Percentiles rank a stretch among this genome's conserved stretches.
These are phyloP conservation scores for Geoglossum glabrum DNA, from an alignment of 495 filamentous ascomycete species.

Conservation along the genomic window DNA sequence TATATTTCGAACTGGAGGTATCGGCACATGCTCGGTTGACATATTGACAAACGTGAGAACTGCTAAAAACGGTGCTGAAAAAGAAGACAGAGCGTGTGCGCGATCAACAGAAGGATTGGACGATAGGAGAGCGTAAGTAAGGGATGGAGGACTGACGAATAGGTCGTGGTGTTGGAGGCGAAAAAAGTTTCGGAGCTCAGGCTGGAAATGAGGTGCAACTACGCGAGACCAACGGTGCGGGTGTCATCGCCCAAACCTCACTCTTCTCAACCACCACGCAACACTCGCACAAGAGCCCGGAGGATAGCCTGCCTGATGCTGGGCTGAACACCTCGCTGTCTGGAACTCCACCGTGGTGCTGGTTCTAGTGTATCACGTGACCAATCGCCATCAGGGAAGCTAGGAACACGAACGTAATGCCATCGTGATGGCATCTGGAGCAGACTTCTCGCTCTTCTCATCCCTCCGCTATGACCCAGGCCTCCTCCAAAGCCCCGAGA, in stretches of 20 bases:
- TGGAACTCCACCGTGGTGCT: too few species aligned
- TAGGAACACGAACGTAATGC: too few species aligned
- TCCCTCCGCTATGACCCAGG: slow-evolving; percentile 31
- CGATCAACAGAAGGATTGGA: neutral
- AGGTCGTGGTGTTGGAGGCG: neutral
- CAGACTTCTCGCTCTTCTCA: slow-evolving; percentile 41
- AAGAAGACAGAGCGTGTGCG: neutral
- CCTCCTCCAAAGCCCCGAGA: slow-evolving; percentile 14
- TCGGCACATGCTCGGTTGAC: neutral
- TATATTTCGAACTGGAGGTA: neutral
- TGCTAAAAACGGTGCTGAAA: neutral
- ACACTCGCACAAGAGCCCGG: too few species aligned
- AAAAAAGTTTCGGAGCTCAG: neutral
- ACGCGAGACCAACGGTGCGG: neutral
- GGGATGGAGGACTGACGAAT: neutral
- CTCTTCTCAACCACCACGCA: too few species aligned
- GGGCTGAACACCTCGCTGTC: too few species aligned
- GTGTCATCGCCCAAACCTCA: too few species aligned
- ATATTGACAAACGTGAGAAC: slow-evolving; percentile 4
- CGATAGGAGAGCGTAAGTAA: neutral
- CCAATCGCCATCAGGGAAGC: too few species aligned
- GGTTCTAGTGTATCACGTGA: neutral
- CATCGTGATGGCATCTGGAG: neutral
- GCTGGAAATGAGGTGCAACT: too few species aligned
- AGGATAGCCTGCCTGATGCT: too few species aligned